phyloP scores from a whole-genome alignment of 345 rosid genomes.

The Syzygium aromaticum region DNA sequence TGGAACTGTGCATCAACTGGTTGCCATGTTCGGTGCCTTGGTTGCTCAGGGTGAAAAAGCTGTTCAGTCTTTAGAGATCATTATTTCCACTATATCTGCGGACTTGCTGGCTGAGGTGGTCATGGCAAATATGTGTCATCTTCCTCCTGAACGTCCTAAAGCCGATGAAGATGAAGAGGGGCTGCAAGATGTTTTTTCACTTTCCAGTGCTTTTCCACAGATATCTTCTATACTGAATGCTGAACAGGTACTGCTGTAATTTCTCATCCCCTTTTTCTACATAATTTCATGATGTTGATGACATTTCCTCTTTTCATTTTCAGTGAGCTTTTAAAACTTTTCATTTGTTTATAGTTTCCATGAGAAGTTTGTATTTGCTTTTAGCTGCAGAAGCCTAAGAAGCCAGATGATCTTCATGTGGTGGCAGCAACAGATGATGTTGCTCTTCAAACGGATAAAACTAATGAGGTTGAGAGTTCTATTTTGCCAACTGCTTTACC shows the following conservation, averaged over 20 bases:
- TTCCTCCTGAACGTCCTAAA: slow-evolving; percentile 34
- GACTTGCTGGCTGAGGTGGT: slow-evolving; percentile 97
- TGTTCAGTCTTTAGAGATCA: slow-evolving; percentile 73
- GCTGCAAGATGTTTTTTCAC: slow-evolving; percentile 55
- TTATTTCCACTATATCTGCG: slow-evolving; percentile 84
- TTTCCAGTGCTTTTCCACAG: slow-evolving; percentile 67
- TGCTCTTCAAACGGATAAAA: slow-evolving; percentile 14
- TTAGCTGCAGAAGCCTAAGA: slow-evolving; percentile 27
- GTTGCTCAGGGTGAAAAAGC: slow-evolving; percentile 98
- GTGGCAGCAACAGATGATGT: slow-evolving; percentile 12
- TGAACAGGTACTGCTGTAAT: slow-evolving; percentile 2
- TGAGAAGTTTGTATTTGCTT: neutral
- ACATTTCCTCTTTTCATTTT: neutral
- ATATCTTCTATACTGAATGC: slow-evolving; percentile 45
- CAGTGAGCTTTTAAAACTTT: neutral
- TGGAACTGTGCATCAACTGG: slow-evolving; percentile 90
- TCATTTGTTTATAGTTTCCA: slow-evolving; percentile 4
- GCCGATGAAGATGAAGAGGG: slow-evolving; percentile 52
- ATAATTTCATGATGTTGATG: neutral
- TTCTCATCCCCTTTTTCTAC: neutral
- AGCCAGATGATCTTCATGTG: slow-evolving; percentile 33
- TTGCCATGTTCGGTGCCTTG: slow-evolving; percentile 86
- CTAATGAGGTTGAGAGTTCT: slow-evolving; percentile 39
- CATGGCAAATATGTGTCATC: slow-evolving; percentile 87
- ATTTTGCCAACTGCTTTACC: slow-evolving; percentile 28